Evolutionary conservation across 2,329 filamentous ascomycete species (phyloP).

Genomic region (Mycosphaerelloides madeirae): DNA sequence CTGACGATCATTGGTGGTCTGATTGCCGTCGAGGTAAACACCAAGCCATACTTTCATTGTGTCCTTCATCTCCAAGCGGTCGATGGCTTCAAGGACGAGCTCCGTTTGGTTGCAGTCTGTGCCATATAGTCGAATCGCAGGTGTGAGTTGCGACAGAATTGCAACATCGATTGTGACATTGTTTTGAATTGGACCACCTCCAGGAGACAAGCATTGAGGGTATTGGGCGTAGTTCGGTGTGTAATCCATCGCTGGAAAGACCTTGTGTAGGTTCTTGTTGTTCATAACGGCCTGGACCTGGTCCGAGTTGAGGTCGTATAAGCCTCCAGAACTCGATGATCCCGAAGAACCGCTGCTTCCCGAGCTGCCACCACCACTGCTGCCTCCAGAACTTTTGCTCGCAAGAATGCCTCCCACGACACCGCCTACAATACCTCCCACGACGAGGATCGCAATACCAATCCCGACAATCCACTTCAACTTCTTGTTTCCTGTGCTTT

Average conservation of each 20-base stretch:
- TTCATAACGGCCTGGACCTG: slow-evolving; percentile 79
- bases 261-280: slow-evolving; percentile 78
- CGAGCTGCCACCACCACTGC: slow-evolving; percentile 6
- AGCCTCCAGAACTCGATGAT: slow-evolving; percentile 42
- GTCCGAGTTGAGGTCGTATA: slow-evolving; percentile 61
- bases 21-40: slow-evolving; percentile 83
- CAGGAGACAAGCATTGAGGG: slow-evolving; percentile 64
- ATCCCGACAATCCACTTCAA: slow-evolving; percentile 65
- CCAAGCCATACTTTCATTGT: slow-evolving; percentile 88
- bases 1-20: slow-evolving; percentile 78
- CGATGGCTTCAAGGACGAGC: slow-evolving; percentile 81
- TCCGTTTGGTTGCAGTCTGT: slow-evolving; percentile 97
- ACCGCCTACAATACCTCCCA: slow-evolving; percentile 68
- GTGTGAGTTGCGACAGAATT: slow-evolving; percentile 83
- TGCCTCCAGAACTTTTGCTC: slow-evolving; percentile 30
- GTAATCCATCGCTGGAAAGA: slow-evolving; percentile 94
- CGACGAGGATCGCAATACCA: slow-evolving; percentile 59
- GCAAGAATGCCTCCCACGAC: slow-evolving; percentile 67
- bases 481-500: slow-evolving; percentile 60
- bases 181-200: slow-evolving; percentile 80
- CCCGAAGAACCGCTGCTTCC: slow-evolving; percentile 2
- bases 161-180: slow-evolving; percentile 90
- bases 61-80: slow-evolving; percentile 63
- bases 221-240: slow-evolving; percentile 89
- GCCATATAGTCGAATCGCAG: slow-evolving; percentile 82